Base-by-base conservation (phyloP, 2,329 filamentous ascomycete genomes). In the Neurospora sp. region DNA sequence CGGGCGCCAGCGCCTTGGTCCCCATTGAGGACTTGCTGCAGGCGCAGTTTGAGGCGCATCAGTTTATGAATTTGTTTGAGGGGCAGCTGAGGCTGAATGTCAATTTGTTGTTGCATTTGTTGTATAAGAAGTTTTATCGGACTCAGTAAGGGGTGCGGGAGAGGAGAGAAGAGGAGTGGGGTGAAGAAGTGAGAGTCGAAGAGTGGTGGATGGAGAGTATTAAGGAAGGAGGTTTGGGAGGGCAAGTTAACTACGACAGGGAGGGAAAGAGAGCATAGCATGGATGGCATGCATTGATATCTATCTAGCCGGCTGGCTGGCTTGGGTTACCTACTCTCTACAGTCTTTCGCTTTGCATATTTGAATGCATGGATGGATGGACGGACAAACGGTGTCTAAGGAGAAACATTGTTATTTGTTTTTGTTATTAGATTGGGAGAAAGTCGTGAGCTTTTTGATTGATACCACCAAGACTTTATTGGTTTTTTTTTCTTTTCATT, bases 91-190 rank as follows among this genome's bases (percentile, higher is more conserved):
- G 91, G 81, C 87, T 99, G 77, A 98, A 98, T 80, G 96, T 99
- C 77, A 99, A 99, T 83, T 81, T 99, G 78, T 89, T 99, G 82
- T 85, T 99, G 84, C 96, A 99, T 85, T 84, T 98, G 80, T 87
- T 99, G 75, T 98, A 98, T 85, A 97, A 96, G 87, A 99, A 99
- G 86, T 99, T 99, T 81, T 99, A 99, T 79, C 84, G 89, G 72
- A 90, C 89, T 71, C 88, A 90, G 77, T 89, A 82, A 67, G 81
- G 68, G 9, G 43, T 13, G 23, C 11, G 38, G 23, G 23, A 33
- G 28, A 28, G 42, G 66, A 17, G 52, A 19, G 19, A 19, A 19
- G 19, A 19, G 19, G 19, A 19, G 19, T 19, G 40, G 8, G 33
- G 11, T 28, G 66, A 33, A 5, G 7, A 19, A 43, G 42, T 43